phyloP scores from a whole-genome alignment of 1,284 basidiomycete genomes.

The Chondrostereum purpureum region DNA sequence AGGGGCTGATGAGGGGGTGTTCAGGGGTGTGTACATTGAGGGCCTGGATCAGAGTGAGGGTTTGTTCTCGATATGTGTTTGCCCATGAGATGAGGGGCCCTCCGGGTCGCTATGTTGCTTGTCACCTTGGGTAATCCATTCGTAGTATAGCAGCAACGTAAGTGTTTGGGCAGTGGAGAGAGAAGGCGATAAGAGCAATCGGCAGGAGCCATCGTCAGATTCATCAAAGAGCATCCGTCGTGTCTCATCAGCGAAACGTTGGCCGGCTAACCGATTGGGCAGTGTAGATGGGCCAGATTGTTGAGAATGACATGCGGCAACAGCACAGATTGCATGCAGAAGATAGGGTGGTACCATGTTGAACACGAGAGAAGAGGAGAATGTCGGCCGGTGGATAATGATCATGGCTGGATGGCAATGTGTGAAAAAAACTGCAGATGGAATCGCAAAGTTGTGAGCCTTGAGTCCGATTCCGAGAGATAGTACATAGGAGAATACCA shows the following conservation, averaged over 20 bases:
- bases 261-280: slow-evolving; percentile 61
- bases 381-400: slow-evolving; percentile 71
- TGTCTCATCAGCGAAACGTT: slow-evolving; percentile 62
- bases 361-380: slow-evolving; percentile 55
- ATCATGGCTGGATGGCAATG: slow-evolving; percentile 70
- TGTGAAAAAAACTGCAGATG: slow-evolving; percentile 64
- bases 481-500: slow-evolving; percentile 30
- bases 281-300: slow-evolving; percentile 52
- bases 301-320: slow-evolving; percentile 67
- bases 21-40: slow-evolving; percentile 59
- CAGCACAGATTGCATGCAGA: slow-evolving; percentile 64
- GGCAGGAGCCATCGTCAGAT: background rate
- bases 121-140: slow-evolving; percentile 37
- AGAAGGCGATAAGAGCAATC: slow-evolving; percentile 15
- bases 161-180: slow-evolving; percentile 68
- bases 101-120: slow-evolving; percentile 6
- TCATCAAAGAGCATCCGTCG: slow-evolving; percentile 64
- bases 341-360: slow-evolving; percentile 62
- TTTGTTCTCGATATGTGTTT: slow-evolving; percentile 40
- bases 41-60: slow-evolving; percentile 57
- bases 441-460: slow-evolving; percentile 9
- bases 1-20: slow-evolving; percentile 42
- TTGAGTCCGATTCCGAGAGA: no score
- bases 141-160: slow-evolving; percentile 45
- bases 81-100: slow-evolving; percentile 8